phyloP scores from a whole-genome alignment of 1,284 basidiomycete genomes.

The Inonotus hispidus region DNA sequence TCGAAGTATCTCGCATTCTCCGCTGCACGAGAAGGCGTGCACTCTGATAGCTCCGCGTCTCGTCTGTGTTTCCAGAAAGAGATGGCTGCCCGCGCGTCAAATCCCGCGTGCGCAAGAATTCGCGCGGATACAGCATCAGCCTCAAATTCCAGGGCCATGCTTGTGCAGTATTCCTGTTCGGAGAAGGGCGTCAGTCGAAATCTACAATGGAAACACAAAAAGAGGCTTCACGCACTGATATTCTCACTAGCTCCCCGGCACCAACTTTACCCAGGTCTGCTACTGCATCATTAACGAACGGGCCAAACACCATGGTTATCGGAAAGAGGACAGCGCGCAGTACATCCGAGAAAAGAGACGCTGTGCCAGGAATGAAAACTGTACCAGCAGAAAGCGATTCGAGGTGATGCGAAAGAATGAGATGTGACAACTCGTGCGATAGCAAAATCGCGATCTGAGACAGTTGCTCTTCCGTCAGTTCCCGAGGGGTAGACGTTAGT shows the following conservation, averaged over 20 bases:
- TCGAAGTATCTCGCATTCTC: background rate
- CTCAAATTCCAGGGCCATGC: constrained; percentile 76
- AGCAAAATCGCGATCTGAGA: constrained; percentile 80
- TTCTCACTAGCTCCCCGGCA: constrained; percentile 64
- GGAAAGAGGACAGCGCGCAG: constrained; percentile 86
- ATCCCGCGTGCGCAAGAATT: constrained; percentile 82
- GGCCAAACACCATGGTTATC: constrained; percentile 83
- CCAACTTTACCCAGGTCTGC: constrained; percentile 74
- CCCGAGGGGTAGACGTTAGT: constrained; percentile 47
- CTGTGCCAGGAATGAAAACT: constrained; percentile 73
- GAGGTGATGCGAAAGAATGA: constrained; percentile 83
- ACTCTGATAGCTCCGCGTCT: constrained; percentile 32
- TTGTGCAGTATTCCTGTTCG: constrained; percentile 55
- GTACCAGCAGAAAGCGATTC: constrained; percentile 81
- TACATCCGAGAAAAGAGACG: constrained; percentile 75
- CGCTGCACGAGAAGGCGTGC: constrained; percentile 28
- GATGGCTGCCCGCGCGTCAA: constrained; percentile 71
- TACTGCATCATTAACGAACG: constrained; percentile 87
- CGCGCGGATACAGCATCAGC: constrained; percentile 86
- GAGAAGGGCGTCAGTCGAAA: background rate
- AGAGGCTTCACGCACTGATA: constrained; percentile 33
- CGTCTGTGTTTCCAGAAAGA: constrained; percentile 64
- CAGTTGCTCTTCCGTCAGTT: constrained; percentile 77
- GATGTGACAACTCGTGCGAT: constrained; percentile 84
- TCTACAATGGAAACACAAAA: constrained; percentile 27